Evolutionary conservation across 495 filamentous ascomycete genomes (phyloP).

Genomic region (Penicillium riverlandense): DNA sequence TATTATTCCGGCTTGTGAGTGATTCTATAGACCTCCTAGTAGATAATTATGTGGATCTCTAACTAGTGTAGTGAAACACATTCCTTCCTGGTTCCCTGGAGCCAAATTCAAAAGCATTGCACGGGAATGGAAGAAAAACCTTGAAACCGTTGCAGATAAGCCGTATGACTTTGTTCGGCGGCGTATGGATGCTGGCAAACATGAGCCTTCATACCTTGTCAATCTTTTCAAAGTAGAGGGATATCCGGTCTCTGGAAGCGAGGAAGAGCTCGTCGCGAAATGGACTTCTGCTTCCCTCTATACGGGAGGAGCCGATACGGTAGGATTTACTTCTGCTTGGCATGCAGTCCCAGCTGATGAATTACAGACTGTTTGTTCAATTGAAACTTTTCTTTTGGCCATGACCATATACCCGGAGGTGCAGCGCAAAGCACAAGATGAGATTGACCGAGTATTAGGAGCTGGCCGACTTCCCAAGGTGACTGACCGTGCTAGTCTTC

Average conservation of each 20-base stretch:
- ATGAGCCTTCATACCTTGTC: constrained; percentile 32
- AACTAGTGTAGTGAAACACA: constrained; percentile 21
- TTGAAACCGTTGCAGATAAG: constrained; percentile 18
- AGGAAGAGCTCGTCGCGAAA: constrained; percentile 28
- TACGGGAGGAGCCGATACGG: constrained; percentile 50
- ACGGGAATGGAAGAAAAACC: constrained; percentile 21
- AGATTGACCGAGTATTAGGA: constrained; percentile 43
- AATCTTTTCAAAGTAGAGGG: constrained; percentile 19
- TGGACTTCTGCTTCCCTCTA: constrained; percentile 44
- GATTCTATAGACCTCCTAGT: neutral
- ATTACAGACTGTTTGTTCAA: constrained; percentile 7
- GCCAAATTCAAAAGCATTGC: constrained; percentile 39
- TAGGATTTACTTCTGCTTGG: neutral
- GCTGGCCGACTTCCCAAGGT: constrained; percentile 19
- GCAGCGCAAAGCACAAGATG: constrained; percentile 42
- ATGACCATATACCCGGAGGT: constrained; percentile 36
- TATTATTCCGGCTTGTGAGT: constrained; percentile 23
- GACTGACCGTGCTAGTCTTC: constrained; percentile 26
- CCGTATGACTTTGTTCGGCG: constrained; percentile 39
- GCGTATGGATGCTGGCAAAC: constrained; percentile 26
- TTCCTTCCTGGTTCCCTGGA: constrained; percentile 45
- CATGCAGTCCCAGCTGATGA: neutral
- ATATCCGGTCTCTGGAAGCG: constrained; percentile 1
- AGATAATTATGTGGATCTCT: neutral
- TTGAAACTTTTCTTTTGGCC: constrained; percentile 27